Evolutionary conservation across 2,329 filamentous ascomycete genomes (phyloP).

Genomic region (Lasiodiplodia citricola): DNA sequence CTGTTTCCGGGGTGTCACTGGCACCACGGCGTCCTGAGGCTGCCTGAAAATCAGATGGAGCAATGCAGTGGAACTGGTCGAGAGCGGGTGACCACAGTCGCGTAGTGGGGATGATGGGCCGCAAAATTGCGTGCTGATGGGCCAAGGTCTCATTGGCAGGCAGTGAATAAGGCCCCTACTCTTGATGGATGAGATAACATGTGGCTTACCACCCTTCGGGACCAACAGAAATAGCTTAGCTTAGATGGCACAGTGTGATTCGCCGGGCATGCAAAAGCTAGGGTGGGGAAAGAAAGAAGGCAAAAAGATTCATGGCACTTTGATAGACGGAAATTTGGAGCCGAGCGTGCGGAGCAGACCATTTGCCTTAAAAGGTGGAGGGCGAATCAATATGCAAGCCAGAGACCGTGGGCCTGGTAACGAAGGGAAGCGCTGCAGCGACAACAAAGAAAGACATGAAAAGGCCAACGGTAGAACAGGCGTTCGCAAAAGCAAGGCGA

Average conservation of each 20-base stretch:
- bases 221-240: conserved; percentile 2
- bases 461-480: conserved; percentile 7
- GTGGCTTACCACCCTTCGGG: not conserved
- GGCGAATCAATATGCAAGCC: not conserved
- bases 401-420: not conserved
- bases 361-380: not conserved
- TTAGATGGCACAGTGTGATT: conserved; percentile 1
- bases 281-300: not conserved
- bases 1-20: not conserved
- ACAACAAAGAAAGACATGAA: not conserved
- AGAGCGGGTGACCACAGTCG: conserved; percentile 8
- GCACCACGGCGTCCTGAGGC: not conserved
- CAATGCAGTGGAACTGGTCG: conserved; percentile 2
- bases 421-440: not conserved
- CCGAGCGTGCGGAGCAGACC: not conserved
- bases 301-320: not conserved
- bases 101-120: not conserved
- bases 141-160: not conserved
- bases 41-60: not conserved
- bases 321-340: not conserved
- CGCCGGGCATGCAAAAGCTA: not conserved
- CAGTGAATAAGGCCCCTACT: not conserved
- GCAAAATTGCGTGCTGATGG: not conserved
- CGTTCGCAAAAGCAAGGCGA: conserved; percentile 4
- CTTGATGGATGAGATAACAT: conserved; percentile 6